phyloP scores from a whole-genome alignment of 108 stramenopile species.

The Licmophora abbreviata region DNA sequence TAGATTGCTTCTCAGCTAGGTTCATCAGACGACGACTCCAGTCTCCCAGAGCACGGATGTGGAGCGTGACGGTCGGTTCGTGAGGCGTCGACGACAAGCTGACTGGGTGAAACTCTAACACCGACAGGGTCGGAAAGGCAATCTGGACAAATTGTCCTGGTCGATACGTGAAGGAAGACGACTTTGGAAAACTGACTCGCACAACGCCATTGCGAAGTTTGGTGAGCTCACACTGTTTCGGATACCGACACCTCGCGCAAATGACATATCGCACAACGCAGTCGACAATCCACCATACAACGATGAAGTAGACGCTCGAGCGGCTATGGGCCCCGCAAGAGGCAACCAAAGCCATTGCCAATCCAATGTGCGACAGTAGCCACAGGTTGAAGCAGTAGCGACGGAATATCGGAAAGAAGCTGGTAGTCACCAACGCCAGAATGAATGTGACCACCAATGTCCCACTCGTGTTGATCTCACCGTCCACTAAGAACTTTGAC shows the following conservation, averaged over 20 bases:
- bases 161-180: neutral
- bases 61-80: constrained; percentile 3
- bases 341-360: neutral
- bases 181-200: constrained; percentile 6
- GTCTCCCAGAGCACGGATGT: constrained; percentile 1
- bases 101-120: constrained; percentile 8
- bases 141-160: constrained; percentile 9
- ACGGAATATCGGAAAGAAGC: neutral
- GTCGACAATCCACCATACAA: constrained; percentile 7
- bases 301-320: neutral
- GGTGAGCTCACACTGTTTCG: neutral
- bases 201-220: neutral
- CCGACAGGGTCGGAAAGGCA: neutral
- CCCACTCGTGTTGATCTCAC: constrained; percentile 1
- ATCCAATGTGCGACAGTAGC: constrained; percentile 1
- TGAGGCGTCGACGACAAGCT: constrained; percentile 7
- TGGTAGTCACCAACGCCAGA: neutral
- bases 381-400: constrained; percentile 4
- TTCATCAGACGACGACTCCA: constrained; percentile 2
- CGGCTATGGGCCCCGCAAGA: neutral
- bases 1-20: too few relatives aligned
- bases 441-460: neutral
- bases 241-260: constrained; percentile 2
- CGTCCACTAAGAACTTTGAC: constrained; percentile 2
- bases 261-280: neutral